Evolutionary conservation across 345 rosid species (phyloP).

Genomic region (Fremontodendron californicum): DNA sequence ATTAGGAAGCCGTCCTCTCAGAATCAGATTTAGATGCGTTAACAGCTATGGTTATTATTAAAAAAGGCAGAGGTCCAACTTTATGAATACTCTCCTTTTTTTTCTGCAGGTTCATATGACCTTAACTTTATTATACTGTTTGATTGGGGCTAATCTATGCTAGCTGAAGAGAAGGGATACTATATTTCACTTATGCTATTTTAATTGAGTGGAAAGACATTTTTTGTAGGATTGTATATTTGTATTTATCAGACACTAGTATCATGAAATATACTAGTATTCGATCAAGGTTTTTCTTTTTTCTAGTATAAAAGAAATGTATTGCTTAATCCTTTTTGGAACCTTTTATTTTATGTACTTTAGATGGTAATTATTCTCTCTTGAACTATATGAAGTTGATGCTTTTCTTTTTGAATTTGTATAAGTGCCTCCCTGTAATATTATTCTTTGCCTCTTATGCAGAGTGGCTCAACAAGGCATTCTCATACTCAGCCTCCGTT

Average conservation of each 20-base stretch:
- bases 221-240: background rate
- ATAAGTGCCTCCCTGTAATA: background rate
- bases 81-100: background rate
- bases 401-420: background rate
- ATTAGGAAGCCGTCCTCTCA: background rate
- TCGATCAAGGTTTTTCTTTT: background rate
- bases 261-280: background rate
- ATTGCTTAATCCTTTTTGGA: background rate
- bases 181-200: background rate
- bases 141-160: background rate
- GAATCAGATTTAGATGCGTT: background rate
- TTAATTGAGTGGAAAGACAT: background rate
- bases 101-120: background rate
- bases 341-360: background rate
- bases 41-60: background rate
- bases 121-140: background rate
- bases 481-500: slow-evolving; percentile 36
- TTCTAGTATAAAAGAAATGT: slow-evolving; percentile 5
- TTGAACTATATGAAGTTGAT: background rate
- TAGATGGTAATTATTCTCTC: background rate
- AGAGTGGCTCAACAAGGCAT: slow-evolving; percentile 40
- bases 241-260: background rate
- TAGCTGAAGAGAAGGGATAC: background rate
- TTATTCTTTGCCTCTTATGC: slow-evolving; percentile 11
- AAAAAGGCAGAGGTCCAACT: background rate